Base-by-base conservation (phyloP, 2,329 filamentous ascomycete species). In the Phialocephala subalpina region DNA sequence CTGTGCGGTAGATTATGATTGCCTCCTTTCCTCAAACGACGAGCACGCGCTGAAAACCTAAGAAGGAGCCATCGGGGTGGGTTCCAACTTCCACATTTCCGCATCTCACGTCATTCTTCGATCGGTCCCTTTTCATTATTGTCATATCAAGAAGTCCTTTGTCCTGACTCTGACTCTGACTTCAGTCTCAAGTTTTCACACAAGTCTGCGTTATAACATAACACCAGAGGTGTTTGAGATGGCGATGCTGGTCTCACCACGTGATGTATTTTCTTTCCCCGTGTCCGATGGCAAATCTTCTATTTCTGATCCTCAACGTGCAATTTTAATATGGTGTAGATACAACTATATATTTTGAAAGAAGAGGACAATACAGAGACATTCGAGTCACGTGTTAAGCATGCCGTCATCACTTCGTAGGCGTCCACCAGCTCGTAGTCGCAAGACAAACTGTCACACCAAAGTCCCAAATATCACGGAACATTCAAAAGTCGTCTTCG, bases 11-110 rank as follows among this genome's bases (percentile, higher is more conserved):
- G 40, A 42, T 40, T 42, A n/a, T 49, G 45, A 49, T 49, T 49
- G 45, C 45, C 20, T 49, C 45, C n/a, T 49, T 22, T n/a, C 45
- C 20, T 22, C n/a, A 25, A 22, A 18, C 12, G 18, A n/a, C 11
- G n/a, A n/a, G 45, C 45, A 49, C 45, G 20, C 45, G 40, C 40
- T 42, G 16, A 18, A n/a, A 49, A 49, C 20, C 45, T 49, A 42
- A 42, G 14, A 42, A 18, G 40, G 40, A 42, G 16, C 40, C n/a
- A 42, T n/a, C 40, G 40, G 40, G 7, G n/a, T 16, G 16, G 16
- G 40, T 33, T 33, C 29, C 29, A 42, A 18, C 16, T 18, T 7
- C 40, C 40, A 42, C 40, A 18, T n/a, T 42, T 42, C 40, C 40
- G 40, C 14, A n/a, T 42, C 40, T 42, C 40, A 42, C 40, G 40